Base-by-base conservation (phyloP, 2,329 filamentous ascomycete species). In the Penicillium brasilianum region DNA sequence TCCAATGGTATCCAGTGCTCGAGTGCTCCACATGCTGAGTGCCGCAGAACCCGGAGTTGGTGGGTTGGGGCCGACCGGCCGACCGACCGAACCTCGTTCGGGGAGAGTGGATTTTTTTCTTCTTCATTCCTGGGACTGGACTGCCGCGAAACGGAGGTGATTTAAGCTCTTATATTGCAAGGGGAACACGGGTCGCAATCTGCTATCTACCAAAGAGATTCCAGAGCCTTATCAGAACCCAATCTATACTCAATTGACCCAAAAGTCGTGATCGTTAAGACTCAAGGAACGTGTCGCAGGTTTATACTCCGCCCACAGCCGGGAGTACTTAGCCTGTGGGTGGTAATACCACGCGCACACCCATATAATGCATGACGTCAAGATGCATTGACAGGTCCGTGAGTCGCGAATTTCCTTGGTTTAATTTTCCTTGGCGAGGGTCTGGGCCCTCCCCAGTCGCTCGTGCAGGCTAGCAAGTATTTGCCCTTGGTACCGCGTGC, bases 401-500 rank as follows among this genome's bases (percentile, higher is more conserved):
- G 64, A 56, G 64, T 62, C 55, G 62, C 22, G 34, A 22, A 59
- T 36, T 69, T 62, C 65, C 68, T 68, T 70, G 65, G 66, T 68
- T 67, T 69, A 30, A 20, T 36, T 25, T 30, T 32, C 22, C 64
- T 69, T 68, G 61, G 66, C 64, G 55, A 48, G 36, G 63, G 64
- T 61, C 66, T 68, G 61, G 66, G 58, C 65, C 60, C 51, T n/a
- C 59, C 58, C 65, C 59, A 48, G 59, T 67, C 60, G 58, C 48
- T 56, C 57, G 49, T 66, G 63, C 63, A 67, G 56, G n/a, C 61
- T 32, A 36, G 14, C 28, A 30, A 25, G 28, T 50, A 46, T 43
- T 54, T 50, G 55, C 41, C 58, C 37, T 59, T 59, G 25, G 46
- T 49, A 50, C 46, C n/a, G 48, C 36, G 48, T 51, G 48, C 49